Conservation (phyloP, 2,329 filamentous ascomycete genomes). For the Aspergillus felis region DNA sequence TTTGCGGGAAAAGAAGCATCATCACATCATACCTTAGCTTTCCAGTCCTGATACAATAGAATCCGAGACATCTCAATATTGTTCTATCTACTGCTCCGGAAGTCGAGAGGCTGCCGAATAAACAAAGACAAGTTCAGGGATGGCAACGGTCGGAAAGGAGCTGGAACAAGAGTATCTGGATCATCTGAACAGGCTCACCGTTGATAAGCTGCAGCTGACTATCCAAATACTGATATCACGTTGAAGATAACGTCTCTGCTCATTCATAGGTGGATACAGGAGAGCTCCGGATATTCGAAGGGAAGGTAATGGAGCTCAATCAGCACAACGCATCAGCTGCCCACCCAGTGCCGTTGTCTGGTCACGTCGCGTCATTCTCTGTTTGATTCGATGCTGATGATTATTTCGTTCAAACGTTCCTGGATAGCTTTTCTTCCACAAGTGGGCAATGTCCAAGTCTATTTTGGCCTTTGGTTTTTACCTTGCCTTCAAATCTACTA, state of each 20-base stretch:
- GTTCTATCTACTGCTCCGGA: neutral
- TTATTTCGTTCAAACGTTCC: neutral
- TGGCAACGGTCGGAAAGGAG: neutral
- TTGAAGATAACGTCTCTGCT: neutral
- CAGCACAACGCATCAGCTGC: constrained; percentile 8
- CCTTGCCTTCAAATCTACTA: neutral
- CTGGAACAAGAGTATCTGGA: neutral
- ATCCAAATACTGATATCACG: neutral
- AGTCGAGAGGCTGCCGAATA: neutral
- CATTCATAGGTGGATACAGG: neutral
- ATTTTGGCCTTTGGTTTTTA: neutral
- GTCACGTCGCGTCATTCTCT: neutral
- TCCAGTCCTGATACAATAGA: neutral
- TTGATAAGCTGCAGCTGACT: neutral
- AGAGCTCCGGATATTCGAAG: constrained; percentile 4
- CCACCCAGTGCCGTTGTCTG: neutral
- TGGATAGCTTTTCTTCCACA: neutral
- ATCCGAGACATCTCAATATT: neutral
- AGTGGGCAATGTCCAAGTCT: neutral
- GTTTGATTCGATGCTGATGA: neutral
- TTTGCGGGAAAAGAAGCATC: neutral
- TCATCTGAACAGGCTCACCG: neutral
- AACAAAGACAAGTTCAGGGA: neutral
- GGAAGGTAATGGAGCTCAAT: constrained; percentile 1
- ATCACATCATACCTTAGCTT: neutral